phyloP scores from a whole-genome alignment of 2,329 filamentous ascomycete genomes.

The Penicillium psychrosexuale region DNA sequence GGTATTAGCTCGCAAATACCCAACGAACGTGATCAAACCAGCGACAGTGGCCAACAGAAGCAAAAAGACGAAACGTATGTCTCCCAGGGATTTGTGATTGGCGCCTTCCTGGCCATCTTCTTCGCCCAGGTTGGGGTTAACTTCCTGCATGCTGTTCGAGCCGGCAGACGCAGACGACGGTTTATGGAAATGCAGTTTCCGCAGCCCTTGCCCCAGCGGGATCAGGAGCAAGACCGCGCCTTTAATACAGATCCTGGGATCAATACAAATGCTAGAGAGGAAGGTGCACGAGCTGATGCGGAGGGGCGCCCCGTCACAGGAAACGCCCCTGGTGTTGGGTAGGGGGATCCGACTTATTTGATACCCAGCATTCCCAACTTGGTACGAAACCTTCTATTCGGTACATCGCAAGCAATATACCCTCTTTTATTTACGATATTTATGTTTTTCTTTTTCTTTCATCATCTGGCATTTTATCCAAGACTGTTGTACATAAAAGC shows the following conservation, averaged over 20 bases:
- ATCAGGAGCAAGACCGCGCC: background rate
- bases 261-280: background rate
- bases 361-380: background rate
- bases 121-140: constrained; percentile 31
- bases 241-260: background rate
- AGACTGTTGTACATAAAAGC: background rate
- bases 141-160: constrained; percentile 27
- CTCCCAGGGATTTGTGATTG: constrained; percentile 34
- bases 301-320: background rate
- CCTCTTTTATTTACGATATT: background rate
- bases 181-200: constrained; percentile 23
- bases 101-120: constrained; percentile 32
- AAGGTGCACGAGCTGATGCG: background rate
- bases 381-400: background rate
- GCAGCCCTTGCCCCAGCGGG: constrained; percentile 20
- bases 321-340: background rate
- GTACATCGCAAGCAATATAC: background rate
- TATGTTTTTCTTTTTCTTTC: background rate
- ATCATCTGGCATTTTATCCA: background rate
- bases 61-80: constrained; percentile 24
- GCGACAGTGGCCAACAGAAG: background rate
- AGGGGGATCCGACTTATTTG: background rate
- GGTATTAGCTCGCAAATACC: constrained; percentile 1
- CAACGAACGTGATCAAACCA: constrained; percentile 1
- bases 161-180: constrained; percentile 21